Percentiles rank a stretch among this genome's conserved stretches.
phyloP scores from a whole-genome alignment of 2,329 filamentous ascomycete genomes.

The Teratosphaeria nubilosa region DNA sequence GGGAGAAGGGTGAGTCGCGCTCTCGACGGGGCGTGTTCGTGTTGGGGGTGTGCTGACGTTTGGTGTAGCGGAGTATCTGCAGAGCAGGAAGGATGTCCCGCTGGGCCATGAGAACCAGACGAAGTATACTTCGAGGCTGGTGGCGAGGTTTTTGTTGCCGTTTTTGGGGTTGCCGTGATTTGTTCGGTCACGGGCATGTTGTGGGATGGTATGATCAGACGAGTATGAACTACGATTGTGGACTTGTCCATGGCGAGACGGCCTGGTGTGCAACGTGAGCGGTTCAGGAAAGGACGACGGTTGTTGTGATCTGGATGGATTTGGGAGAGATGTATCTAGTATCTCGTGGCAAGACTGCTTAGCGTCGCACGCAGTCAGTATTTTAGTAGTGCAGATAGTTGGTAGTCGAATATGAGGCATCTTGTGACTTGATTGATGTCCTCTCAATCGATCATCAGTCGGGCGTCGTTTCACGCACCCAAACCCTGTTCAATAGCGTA shows the following conservation, averaged over 20 bases:
- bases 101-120: constrained; percentile 30
- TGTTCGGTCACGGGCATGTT: background rate
- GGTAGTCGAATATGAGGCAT: no score
- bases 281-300: background rate
- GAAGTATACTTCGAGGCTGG: constrained; percentile 33
- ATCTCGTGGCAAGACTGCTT: no score
- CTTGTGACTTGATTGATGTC: no score
- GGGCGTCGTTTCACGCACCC: no score
- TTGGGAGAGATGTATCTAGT: background rate
- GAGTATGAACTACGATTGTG: background rate
- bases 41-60: background rate
- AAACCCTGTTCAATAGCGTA: no score
- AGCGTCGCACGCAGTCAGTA: no score
- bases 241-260: no score
- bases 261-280: no score
- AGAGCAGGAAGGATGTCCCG: constrained; percentile 26
- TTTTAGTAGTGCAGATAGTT: no score
- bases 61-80: constrained; percentile 29
- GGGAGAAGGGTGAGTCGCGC: constrained; percentile 32
- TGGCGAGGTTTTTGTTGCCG: constrained; percentile 34
- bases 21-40: background rate
- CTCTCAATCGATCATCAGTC: no score
- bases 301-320: no score
- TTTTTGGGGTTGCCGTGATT: constrained; percentile 14
- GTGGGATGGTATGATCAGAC: background rate